These are phyloP conservation scores for Tilletia horrida DNA, from an alignment of 1,284 basidiomycete species.

Conservation along the genomic window DNA sequence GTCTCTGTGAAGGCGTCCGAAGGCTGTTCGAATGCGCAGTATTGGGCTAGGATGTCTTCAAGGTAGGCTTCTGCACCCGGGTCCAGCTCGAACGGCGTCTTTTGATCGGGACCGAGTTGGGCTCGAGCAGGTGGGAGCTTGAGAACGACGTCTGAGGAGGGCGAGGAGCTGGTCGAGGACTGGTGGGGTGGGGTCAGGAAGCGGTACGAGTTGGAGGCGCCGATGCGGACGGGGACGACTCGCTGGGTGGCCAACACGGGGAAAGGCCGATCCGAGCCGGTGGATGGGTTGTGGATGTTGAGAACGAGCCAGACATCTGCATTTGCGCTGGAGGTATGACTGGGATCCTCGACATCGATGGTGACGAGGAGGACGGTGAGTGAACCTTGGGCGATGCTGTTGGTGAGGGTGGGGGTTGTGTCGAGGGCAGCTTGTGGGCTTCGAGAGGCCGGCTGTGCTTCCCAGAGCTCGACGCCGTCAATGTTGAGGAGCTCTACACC, in stretches of 20 bases:
- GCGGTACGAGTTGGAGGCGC: neutral
- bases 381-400: neutral
- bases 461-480: slow-evolving; percentile 14
- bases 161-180: neutral
- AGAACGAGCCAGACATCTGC: slow-evolving; percentile 13
- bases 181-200: slow-evolving; percentile 3
- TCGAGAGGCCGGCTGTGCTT: neutral
- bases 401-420: neutral
- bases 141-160: slow-evolving; percentile 7
- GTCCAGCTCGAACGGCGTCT: slow-evolving; percentile 12
- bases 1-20: neutral
- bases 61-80: neutral
- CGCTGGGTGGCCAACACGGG: slow-evolving; percentile 4
- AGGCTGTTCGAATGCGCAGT: slow-evolving; percentile 15
- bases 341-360: slow-evolving; percentile 9
- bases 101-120: neutral
- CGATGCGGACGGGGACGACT: neutral
- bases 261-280: neutral
- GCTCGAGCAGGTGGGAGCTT: neutral
- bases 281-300: slow-evolving; percentile 6
- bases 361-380: slow-evolving; percentile 14
- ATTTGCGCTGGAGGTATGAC: neutral
- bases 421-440: neutral
- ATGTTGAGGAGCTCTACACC: slow-evolving; percentile 10
- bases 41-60: slow-evolving; percentile 15